Evolutionary conservation across 2,329 filamentous ascomycete species (phyloP).

Genomic region (Chrysosporium keratinophilum): DNA sequence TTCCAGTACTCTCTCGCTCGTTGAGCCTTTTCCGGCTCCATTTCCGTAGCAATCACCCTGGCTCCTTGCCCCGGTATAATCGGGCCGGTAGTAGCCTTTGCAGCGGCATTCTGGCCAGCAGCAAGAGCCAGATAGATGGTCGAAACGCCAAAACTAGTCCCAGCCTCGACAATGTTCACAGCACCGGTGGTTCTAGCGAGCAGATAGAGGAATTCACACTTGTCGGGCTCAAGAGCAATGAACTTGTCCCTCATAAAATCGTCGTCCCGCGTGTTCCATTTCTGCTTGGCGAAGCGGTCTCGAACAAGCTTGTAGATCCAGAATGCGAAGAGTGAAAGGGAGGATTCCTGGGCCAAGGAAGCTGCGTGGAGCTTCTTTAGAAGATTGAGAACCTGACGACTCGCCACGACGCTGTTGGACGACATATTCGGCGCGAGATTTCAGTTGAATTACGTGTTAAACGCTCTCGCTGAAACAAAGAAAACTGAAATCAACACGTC

Average conservation of each 20-base stretch:
- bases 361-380: slow-evolving; percentile 26
- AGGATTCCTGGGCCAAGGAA: slow-evolving; percentile 27
- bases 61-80: slow-evolving; percentile 24
- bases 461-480: background rate
- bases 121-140: slow-evolving; percentile 54
- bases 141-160: slow-evolving; percentile 52
- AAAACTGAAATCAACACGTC: background rate
- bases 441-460: background rate
- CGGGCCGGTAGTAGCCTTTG: slow-evolving; percentile 9
- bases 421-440: slow-evolving; percentile 10
- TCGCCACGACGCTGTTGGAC: slow-evolving; percentile 13
- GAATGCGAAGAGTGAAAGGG: slow-evolving; percentile 19
- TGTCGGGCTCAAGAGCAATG: slow-evolving; percentile 50
- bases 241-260: slow-evolving; percentile 46
- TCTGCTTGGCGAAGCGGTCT: slow-evolving; percentile 3
- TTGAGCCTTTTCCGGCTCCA: slow-evolving; percentile 46
- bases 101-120: slow-evolving; percentile 39
- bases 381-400: slow-evolving; percentile 19
- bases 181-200: slow-evolving; percentile 42
- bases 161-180: slow-evolving; percentile 47
- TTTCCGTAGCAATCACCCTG: slow-evolving; percentile 51
- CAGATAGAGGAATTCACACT: slow-evolving; percentile 48
- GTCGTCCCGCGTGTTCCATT: slow-evolving; percentile 22
- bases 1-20: slow-evolving; percentile 47
- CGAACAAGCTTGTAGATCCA: slow-evolving; percentile 16